Percentiles rank a stretch among this genome's conserved stretches.
Conservation (phyloP, 257 asterid species). For the Solanum sejunctum region DNA sequence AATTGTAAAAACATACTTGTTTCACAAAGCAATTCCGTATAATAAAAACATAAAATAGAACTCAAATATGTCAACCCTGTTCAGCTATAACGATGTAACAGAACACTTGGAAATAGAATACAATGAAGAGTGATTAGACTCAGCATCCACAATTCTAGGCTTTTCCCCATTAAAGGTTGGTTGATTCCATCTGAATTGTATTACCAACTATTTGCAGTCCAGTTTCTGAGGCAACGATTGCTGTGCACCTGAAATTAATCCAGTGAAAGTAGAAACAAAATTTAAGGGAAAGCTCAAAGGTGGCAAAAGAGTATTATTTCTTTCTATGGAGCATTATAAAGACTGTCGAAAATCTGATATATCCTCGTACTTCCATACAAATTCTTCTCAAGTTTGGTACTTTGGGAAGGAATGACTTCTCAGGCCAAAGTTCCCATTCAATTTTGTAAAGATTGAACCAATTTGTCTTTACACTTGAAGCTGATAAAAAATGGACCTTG, state of each 20-base stretch:
- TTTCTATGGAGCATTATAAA: neutral
- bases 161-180: neutral
- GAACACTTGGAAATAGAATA: neutral
- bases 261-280: neutral
- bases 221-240: conserved; percentile 38
- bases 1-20: neutral
- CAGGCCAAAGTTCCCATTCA: neutral
- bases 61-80: neutral
- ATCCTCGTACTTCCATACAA: neutral
- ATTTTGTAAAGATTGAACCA: neutral
- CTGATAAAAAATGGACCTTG: neutral
- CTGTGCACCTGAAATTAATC: conserved; percentile 43
- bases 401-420: neutral
- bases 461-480: neutral
- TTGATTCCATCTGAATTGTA: conserved; percentile 21
- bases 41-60: neutral
- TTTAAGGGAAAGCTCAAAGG: neutral
- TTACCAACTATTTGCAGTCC: conserved; percentile 34
- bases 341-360: neutral
- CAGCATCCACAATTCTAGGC: neutral
- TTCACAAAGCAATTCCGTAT: neutral
- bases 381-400: neutral
- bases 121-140: neutral
- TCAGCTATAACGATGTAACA: neutral
- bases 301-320: neutral